Base-by-base conservation (phyloP, 768 basidiomycete species). In the Epithele typhae region DNA sequence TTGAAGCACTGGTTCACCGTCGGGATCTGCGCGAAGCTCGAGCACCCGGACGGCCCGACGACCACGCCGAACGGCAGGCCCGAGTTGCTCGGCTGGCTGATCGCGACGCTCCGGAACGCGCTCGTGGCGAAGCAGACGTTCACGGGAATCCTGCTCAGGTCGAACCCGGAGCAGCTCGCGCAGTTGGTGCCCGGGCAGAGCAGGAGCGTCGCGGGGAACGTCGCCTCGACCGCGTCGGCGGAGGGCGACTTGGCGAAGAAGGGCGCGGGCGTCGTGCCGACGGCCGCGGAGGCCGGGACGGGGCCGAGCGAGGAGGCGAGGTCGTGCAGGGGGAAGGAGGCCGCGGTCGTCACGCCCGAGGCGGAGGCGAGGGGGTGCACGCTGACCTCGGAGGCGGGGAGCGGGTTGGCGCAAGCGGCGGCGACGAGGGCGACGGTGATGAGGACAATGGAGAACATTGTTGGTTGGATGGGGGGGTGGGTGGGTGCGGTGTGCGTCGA, bases 1-100 rank as follows among this genome's bases (percentile, higher is more conserved):
- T 51, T 51, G 25, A 41, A 51, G 27, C 49, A 51, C 7, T 24
- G 22, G 44, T 51, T 51, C 3, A 45, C 44, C 2, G 25, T n/a
- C 14, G 49, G 34, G 40, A 51, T 30, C 21, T 45, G 39, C 10
- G 22, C 8, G 35, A 39, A 17, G 3, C 10, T 7, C 8, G 27
- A 12, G 30, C 48, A 49, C 8, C 40, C 40, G 19, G 25, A 1
- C 2, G 37, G 17, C 32, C 42, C 35, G 14, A 44, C 37, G 37
- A n/a, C 12, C 22, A 43, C 43, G 14, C 25, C 48, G 37, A 44
- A 49, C 22, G 48, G 48, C 23, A 49, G 24, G 30, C 43, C 43
- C 30, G 21, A 7, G 23, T 44, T 40, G 42, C 43, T 44, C 24
- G 48, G 38, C 37, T 49, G 42, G 32, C 19, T 14, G 37, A 49